These are phyloP conservation scores for Lumnitzera racemosa DNA, from an alignment of 345 rosid species.

Conservation along the genomic window DNA sequence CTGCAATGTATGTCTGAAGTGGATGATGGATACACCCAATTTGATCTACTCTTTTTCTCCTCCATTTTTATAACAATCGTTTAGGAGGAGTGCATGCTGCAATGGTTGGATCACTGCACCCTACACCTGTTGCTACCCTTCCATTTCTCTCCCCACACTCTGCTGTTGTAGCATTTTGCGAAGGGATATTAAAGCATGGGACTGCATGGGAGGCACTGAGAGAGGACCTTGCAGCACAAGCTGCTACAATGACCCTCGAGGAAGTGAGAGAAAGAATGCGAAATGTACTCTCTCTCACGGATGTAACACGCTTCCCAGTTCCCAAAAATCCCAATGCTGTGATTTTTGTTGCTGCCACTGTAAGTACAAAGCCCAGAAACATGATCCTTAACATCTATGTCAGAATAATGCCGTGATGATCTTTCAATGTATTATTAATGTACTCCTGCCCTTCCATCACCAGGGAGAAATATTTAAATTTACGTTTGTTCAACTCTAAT, in stretches of 20 bases:
- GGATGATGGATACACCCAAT: background rate
- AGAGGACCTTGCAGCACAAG: slow-evolving; percentile 69
- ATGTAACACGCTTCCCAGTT: slow-evolving; percentile 94
- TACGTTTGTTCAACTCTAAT: too few species aligned
- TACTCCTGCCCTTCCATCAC: too few species aligned
- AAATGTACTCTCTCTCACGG: slow-evolving; percentile 89
- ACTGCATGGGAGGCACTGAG: slow-evolving; percentile 99
- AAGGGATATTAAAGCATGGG: slow-evolving; percentile 86
- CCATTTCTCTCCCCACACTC: slow-evolving; percentile 98
- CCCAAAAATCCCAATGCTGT: slow-evolving; percentile 82
- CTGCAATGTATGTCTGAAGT: too few species aligned
- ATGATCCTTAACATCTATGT: background rate
- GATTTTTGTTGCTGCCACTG: slow-evolving; percentile 95
- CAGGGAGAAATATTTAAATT: too few species aligned
- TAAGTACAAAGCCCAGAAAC: slow-evolving; percentile 36
- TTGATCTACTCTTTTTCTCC: background rate
- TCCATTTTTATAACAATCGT: slow-evolving; percentile 19
- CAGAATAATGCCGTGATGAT: too few species aligned
- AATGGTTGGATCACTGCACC: slow-evolving; percentile 98
- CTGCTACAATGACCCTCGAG: slow-evolving; percentile 77
- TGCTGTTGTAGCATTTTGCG: slow-evolving; percentile 99
- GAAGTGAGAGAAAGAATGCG: slow-evolving; percentile 92
- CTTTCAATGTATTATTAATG: too few species aligned
- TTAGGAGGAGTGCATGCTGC: slow-evolving; percentile 98
- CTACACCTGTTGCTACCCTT: slow-evolving; percentile 89